Percentiles rank a stretch among this genome's conserved stretches.
Evolutionary conservation across 306 rosid species (phyloP).

Genomic region (Inga oerstediana): DNA sequence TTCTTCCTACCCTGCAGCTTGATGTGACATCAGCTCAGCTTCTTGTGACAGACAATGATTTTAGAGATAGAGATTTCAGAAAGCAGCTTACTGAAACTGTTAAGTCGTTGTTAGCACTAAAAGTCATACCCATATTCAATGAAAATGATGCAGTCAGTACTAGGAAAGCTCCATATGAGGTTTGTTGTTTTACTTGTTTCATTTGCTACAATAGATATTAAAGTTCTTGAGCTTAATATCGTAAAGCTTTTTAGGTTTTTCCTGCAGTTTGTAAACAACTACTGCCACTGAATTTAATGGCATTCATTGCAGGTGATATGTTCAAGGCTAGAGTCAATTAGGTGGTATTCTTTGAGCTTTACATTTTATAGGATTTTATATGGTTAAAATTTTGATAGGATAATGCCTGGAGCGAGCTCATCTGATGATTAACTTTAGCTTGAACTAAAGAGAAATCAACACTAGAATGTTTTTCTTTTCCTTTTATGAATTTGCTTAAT

Average conservation of each 20-base stretch:
- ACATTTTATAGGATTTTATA: background rate
- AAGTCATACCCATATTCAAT: slow-evolving; percentile 88
- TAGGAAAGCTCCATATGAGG: slow-evolving; percentile 98
- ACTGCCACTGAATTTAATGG: slow-evolving; percentile 5
- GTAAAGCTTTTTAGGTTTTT: background rate
- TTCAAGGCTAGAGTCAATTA: slow-evolving; percentile 26
- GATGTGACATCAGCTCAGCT: slow-evolving; percentile 95
- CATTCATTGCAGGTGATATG: slow-evolving; percentile 12
- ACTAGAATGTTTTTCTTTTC: slow-evolving; percentile 1
- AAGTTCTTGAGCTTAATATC: slow-evolving; percentile 17
- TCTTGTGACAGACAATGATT: slow-evolving; percentile 94
- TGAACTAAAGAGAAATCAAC: slow-evolving; percentile 25
- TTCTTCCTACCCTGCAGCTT: slow-evolving; percentile 58
- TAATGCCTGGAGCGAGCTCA: background rate
- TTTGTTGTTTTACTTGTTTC: slow-evolving; percentile 37
- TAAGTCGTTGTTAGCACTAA: slow-evolving; percentile 65
- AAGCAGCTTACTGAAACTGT: slow-evolving; percentile 81
- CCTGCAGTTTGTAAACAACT: background rate
- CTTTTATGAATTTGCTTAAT: background rate
- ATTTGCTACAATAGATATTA: slow-evolving; percentile 13
- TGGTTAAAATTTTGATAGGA: background rate
- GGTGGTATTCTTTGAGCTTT: background rate
- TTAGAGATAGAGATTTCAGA: slow-evolving; percentile 91
- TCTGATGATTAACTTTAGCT: background rate
- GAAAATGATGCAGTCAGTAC: slow-evolving; percentile 99